Conservation (phyloP, 768 basidiomycete genomes). For the Zangia roseola region DNA sequence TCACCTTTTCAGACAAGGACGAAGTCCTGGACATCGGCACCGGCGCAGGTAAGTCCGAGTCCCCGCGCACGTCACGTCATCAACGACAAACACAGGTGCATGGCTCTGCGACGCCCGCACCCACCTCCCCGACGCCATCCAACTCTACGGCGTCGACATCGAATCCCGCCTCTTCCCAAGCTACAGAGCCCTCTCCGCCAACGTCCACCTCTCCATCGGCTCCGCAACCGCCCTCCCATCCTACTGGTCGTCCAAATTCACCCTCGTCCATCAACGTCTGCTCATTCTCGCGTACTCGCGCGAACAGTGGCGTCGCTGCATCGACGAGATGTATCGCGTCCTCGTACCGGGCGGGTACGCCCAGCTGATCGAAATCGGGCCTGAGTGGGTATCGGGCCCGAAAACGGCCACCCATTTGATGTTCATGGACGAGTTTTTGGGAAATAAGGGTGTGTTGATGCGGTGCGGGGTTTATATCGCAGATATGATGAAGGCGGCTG, state of each 20-base stretch:
- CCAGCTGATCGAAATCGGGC: constrained; percentile 31
- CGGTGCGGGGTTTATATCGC: constrained; percentile 12
- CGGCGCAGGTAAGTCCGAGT: constrained; percentile 20
- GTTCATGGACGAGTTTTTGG: constrained; percentile 13
- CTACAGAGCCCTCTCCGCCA: constrained; percentile 1
- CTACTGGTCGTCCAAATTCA: constrained; percentile 31
- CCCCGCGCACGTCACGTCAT: too few species aligned
- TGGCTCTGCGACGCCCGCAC: constrained; percentile 22
- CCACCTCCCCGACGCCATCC: constrained; percentile 16
- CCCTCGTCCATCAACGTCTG: constrained; percentile 34
- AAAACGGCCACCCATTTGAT: constrained; percentile 9
- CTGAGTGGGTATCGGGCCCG: constrained; percentile 14
- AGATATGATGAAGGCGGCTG: constrained; percentile 19
- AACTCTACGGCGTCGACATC: constrained; percentile 27
- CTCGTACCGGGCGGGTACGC: constrained; percentile 33
- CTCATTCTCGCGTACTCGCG: constrained; percentile 28
- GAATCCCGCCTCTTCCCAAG: constrained; percentile 21
- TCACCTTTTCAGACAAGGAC: constrained; percentile 11
- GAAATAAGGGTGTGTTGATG: constrained; percentile 4
- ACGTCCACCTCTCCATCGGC: constrained; percentile 22
- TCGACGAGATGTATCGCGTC: constrained; percentile 31
- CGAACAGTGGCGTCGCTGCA: constrained; percentile 26
- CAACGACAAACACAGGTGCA: too few species aligned
- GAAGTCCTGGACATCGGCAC: constrained; percentile 26
- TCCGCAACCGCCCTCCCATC: constrained; percentile 28